A percentile compares a stretch with the other conserved stretches of the same genome.
These are phyloP conservation scores for Paracoccidioides lutzii DNA, from an alignment of 2,329 filamentous ascomycete genomes.

Conservation along the genomic window DNA sequence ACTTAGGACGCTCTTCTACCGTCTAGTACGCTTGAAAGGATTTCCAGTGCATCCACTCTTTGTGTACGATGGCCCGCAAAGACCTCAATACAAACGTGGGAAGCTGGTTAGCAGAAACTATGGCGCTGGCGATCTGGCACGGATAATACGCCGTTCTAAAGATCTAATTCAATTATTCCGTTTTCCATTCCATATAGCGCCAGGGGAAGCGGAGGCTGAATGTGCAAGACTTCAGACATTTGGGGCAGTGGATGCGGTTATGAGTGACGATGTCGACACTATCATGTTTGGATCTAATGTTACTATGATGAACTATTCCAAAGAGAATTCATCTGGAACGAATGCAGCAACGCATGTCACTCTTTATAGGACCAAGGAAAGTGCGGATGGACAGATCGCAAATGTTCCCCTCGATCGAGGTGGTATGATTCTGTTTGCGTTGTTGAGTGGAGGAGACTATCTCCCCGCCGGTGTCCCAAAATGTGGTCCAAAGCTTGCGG, in stretches of 20 bases:
- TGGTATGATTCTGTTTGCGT: conserved; percentile 83
- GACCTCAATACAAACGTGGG: conserved; percentile 78
- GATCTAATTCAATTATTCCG: conserved; percentile 73
- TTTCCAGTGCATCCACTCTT: conserved; percentile 77
- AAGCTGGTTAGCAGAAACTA: conserved; percentile 43
- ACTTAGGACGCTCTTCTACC: conserved; percentile 82
- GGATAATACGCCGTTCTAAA: conserved; percentile 63
- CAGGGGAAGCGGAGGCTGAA: conserved; percentile 91
- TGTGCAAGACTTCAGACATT: conserved; percentile 73
- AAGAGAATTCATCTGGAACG: conserved; percentile 53
- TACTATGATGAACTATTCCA: conserved; percentile 71
- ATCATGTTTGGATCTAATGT: conserved; percentile 87
- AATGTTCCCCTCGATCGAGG: conserved; percentile 52
- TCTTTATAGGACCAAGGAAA: conserved; percentile 55
- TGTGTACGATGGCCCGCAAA: conserved; percentile 77
- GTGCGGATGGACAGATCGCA: conserved; percentile 37
- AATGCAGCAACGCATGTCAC: conserved; percentile 67
- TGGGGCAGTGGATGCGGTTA: conserved; percentile 78
- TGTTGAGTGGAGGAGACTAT: conserved; percentile 95
- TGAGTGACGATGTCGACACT: conserved; percentile 94
- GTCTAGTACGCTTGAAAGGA: conserved; percentile 62
- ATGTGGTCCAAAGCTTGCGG: conserved; percentile 77
- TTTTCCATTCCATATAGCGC: conserved; percentile 72
- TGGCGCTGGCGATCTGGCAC: conserved; percentile 46
- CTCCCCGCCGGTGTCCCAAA: conserved; percentile 74